These are phyloP conservation scores for Acacia pycnantha DNA, from an alignment of 331 rosid genomes.

Conservation along the genomic window DNA sequence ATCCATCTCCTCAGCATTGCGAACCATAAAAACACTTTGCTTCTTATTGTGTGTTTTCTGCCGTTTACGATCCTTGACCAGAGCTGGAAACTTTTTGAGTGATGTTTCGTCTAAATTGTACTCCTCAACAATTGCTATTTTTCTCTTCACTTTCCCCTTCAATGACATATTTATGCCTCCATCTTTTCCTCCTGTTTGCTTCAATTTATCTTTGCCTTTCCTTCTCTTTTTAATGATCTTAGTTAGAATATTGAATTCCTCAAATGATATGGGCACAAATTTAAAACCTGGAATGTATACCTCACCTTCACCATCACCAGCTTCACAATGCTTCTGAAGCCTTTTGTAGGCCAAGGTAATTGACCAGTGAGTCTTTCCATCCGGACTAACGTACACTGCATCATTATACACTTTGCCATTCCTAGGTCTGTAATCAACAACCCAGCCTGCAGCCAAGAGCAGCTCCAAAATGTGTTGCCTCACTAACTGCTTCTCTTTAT, in stretches of 20 bases:
- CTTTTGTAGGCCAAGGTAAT: conserved; percentile 56
- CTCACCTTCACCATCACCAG: conserved; percentile 38
- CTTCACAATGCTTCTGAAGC: conserved; percentile 48
- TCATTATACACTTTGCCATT: conserved; percentile 41
- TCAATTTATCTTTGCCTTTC: conserved; percentile 21
- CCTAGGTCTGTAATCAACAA: conserved; percentile 54
- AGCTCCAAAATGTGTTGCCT: conserved; percentile 43
- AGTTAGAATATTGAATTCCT: conserved; percentile 40
- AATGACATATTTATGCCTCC: conserved; percentile 19
- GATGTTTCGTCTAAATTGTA: conserved; percentile 12
- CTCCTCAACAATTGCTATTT: conserved; percentile 16
- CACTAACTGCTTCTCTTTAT: conserved; percentile 35
- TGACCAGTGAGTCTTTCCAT: conserved; percentile 65
- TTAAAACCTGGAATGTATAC: conserved; percentile 42
- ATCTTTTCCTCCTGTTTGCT: conserved; percentile 27
- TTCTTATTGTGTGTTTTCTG: conserved; percentile 45
- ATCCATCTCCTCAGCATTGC: conserved; percentile 47
- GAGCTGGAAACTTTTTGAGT: conserved; percentile 18
- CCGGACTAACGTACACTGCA: conserved; percentile 61
- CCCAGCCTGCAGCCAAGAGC: conserved; percentile 66
- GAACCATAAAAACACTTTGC: conserved; percentile 53
- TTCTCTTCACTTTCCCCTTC: conserved; percentile 34
- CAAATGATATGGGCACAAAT: conserved; percentile 47
- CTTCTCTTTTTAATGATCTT: conserved; percentile 34
- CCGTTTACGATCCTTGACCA: conserved; percentile 26